Conservation (phyloP, 371 early-diverging fungal genomes). For the Mucor circinelloides region DNA sequence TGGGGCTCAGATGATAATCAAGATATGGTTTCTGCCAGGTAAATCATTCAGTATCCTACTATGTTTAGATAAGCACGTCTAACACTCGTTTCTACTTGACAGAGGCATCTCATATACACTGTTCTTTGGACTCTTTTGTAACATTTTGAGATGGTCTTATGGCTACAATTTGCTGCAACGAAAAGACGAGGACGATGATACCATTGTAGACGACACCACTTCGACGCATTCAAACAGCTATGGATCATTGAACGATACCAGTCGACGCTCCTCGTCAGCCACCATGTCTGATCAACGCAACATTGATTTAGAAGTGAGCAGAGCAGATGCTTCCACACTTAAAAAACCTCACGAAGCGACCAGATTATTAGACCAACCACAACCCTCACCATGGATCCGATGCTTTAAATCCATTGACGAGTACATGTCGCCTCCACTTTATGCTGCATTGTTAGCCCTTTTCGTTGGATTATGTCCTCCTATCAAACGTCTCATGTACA, state of each 20-base stretch:
- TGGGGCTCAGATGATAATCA: constrained; percentile 65
- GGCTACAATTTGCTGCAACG: constrained; percentile 64
- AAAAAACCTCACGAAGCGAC: background rate
- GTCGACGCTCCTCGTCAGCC: background rate
- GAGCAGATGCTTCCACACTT: background rate
- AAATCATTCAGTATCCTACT: constrained; percentile 5
- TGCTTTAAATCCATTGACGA: background rate
- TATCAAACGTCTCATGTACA: constrained; percentile 52
- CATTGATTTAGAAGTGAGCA: background rate
- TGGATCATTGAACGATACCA: background rate
- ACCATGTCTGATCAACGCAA: background rate
- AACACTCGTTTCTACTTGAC: background rate
- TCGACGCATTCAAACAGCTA: background rate
- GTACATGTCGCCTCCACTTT: constrained; percentile 69
- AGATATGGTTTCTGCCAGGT: constrained; percentile 66
- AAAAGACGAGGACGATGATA: constrained; percentile 13
- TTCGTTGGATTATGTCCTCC: constrained; percentile 61
- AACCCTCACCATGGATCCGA: background rate
- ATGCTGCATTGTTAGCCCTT: constrained; percentile 60
- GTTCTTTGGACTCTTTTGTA: constrained; percentile 75
- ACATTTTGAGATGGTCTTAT: constrained; percentile 77
- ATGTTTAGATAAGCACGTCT: background rate
- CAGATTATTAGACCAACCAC: background rate
- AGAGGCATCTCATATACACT: constrained; percentile 78
- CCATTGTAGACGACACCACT: background rate